A percentile compares a stretch with the other conserved stretches of the same genome.
Evolutionary conservation across 441 rosid species (phyloP).

Genomic region (Theobroma grandiflorum): DNA sequence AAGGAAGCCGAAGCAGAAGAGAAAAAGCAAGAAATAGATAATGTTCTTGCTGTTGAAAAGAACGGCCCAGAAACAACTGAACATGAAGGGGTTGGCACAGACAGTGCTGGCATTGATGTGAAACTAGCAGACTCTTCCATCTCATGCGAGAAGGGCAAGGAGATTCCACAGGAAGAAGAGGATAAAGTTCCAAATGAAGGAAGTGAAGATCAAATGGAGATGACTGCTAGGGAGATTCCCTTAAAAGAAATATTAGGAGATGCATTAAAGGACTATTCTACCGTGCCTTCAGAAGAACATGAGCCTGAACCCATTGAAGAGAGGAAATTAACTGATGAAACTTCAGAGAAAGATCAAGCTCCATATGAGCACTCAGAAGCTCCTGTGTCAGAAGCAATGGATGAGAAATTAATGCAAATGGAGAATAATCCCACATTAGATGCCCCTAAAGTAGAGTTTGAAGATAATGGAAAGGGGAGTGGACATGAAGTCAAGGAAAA

Average conservation of each 20-base stretch:
- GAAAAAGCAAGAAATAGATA: constrained; percentile 27
- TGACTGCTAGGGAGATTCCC: constrained; percentile 2
- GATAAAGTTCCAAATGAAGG: constrained; percentile 29
- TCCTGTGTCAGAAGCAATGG: constrained; percentile 18
- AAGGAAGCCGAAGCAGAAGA: constrained; percentile 39
- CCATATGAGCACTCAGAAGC: constrained; percentile 30
- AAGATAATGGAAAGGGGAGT: constrained; percentile 26
- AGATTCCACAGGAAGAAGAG: constrained; percentile 24
- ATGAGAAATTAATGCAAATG: constrained; percentile 1
- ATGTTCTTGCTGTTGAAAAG: constrained; percentile 30
- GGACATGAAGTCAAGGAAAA: constrained; percentile 27
- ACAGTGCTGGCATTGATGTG: constrained; percentile 24
- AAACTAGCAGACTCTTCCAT: constrained; percentile 24
- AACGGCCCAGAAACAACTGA: constrained; percentile 22
- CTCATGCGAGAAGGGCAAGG: not conserved
- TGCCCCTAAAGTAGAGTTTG: constrained; percentile 30
- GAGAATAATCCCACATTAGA: constrained; percentile 30
- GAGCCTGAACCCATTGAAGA: constrained; percentile 28
- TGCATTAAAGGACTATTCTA: constrained; percentile 26
- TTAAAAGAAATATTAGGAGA: constrained; percentile 27
- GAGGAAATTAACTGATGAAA: constrained; percentile 28
- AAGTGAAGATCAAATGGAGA: constrained; percentile 27
- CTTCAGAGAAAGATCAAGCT: constrained; percentile 22
- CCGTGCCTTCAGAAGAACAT: constrained; percentile 31
- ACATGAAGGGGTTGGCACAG: constrained; percentile 17